Evolutionary conservation across 2,329 filamentous ascomycete genomes (phyloP), one percentile per base, ranked within the genome.

Genomic region (Penicillium sp.): DNA sequence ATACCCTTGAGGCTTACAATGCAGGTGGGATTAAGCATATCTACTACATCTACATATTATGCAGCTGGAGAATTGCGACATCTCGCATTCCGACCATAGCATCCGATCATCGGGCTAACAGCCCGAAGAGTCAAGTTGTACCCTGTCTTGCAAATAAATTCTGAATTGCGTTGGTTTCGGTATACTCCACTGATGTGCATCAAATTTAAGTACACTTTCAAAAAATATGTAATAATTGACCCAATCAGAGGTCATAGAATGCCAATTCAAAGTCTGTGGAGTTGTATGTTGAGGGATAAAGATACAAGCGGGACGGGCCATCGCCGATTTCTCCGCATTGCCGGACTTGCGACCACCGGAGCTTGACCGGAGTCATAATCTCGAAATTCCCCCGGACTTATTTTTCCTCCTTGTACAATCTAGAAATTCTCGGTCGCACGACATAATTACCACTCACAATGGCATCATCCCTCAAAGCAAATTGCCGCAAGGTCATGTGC

Each of bases 401-500:
- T 47, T 37, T 37, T 44, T 35, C 22, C 51, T 22, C 26, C 29
- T 23, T 51, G 41, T 31, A 31, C 23, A 44, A 35, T 46, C 35
- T 40, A 22, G 37, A 12, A 40, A 42, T 15, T 15, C 27, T 20
- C 18, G 35, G 40, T 50, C 43, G 43, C 48, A 44, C 22, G 51
- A 43, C 42, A 45, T 56, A n/a, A 75, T 69, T 56, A 73, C 76
- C 65, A 23, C 68, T 73, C 57, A 67, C 64, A 26, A 74, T 79
- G 68, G 73, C 79, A 67, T 73, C 78, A 45, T 70, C 74, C 6
- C 74, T 81, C 51, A 77, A 79, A 55, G 77, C 79, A 46, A 82
- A 80, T 63, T 82, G 81, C 60, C 78, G 81, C 70, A 90, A 96
- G 81, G 85, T 96, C 53, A 89, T 96, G 72, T 97, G 93, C 77